phyloP scores from a whole-genome alignment of 2,329 filamentous ascomycete species.

The Aspergillus hiratsukae region DNA sequence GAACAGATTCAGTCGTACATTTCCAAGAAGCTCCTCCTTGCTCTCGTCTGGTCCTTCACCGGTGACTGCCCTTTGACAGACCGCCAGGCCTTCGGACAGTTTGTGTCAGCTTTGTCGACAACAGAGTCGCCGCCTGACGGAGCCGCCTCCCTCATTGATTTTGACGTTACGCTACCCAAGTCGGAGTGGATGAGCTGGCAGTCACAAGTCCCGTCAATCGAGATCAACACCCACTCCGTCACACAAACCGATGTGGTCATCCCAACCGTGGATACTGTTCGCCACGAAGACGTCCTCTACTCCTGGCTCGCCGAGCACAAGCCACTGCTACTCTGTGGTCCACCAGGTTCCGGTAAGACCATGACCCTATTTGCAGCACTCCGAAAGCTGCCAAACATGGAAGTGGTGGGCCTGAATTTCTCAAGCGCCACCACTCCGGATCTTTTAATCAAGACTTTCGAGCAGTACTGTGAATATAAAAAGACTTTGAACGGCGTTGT shows the following conservation, averaged over 20 bases:
- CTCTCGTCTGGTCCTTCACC: conserved; percentile 90
- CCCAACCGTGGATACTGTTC: conserved; percentile 92
- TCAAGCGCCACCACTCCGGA: conserved; percentile 98
- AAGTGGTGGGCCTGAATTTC: conserved; percentile 98
- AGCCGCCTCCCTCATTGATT: conserved; percentile 83
- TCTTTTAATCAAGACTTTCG: conserved; percentile 96
- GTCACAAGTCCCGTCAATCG: conserved; percentile 85
- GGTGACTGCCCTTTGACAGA: conserved; percentile 88
- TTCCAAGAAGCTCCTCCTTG: conserved; percentile 89
- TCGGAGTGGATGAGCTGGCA: conserved; percentile 93
- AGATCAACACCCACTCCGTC: conserved; percentile 97
- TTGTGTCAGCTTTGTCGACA: conserved; percentile 73
- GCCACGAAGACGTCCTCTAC: conserved; percentile 98
- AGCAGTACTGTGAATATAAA: conserved; percentile 99
- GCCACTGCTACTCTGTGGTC: conserved; percentile 90
- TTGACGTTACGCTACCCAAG: conserved; percentile 80
- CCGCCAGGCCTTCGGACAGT: conserved; percentile 84
- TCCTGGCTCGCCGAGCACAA: conserved; percentile 99
- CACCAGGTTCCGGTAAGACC: conserved; percentile 97
- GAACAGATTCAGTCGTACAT: conserved; percentile 87
- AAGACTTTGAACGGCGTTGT: conserved; percentile 96
- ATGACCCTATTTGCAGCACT: conserved; percentile 99
- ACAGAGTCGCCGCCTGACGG: conserved; percentile 79
- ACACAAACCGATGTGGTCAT: conserved; percentile 98
- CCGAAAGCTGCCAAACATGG: conserved; percentile 96